Base-by-base conservation (phyloP, 116 monocot species). In the Iris pallida region DNA sequence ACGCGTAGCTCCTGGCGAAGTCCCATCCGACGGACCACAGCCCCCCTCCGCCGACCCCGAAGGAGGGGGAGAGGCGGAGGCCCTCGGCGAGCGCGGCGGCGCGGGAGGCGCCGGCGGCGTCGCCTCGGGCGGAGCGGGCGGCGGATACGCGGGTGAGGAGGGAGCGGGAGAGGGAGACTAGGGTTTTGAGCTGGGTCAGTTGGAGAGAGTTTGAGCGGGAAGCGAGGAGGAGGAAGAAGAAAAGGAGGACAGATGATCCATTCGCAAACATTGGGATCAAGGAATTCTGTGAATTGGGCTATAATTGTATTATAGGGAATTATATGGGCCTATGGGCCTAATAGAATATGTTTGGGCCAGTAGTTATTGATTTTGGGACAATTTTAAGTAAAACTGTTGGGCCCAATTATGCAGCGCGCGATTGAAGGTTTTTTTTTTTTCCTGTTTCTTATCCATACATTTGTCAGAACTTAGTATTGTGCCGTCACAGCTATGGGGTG, bases 1-100 rank as follows among this genome's bases (percentile, higher is more conserved):
- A 78, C n/a, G 69, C 82, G 74, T 91, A 91, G 80, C 87, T 82
- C 71, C 87, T 61, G 18, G 56, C 70, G 64, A 73, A 91, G 70
- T 87, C 87, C 91, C 84, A 87, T 1, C 74, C 79, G 19, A 81
- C 20, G 12, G 86, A 70, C 76, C 71, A 87, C 10, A 85, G 5
- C 17, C 76, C 81, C 5, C 76, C 71, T 15, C 80, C 75, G 15
- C 72, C 57, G 7, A 73, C 40, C 15, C 54, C 4, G 30, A 30
- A 30, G 10, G 82, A 57, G 42, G 73, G 46, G 30, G 30, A 1
- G 30, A 30, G 30, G 44, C 55, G 30, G 58, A 91, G 70, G 16
- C 67, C 73, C 3, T 66, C 67, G n/a, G 91, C 91, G 60, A 91
- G 66, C 2, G 68, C 44, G 4, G 71, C 75, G 45, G 80, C 80